These are phyloP conservation scores for Zygotorulaspora florentina DNA, from an alignment of 805 yeast genomes.

Conservation along the genomic window DNA sequence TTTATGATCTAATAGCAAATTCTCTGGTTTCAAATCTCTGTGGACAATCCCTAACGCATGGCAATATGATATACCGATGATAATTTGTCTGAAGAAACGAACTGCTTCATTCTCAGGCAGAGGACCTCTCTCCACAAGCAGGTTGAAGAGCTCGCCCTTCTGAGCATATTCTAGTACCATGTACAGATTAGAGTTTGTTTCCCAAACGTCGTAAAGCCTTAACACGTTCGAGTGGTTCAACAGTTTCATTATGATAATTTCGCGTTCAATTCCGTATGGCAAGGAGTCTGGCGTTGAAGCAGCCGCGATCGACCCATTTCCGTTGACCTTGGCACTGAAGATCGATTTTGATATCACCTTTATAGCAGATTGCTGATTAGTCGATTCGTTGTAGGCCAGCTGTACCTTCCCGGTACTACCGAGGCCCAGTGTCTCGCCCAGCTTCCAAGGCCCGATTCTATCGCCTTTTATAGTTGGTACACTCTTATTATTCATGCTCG, in stretches of 20 bases:
- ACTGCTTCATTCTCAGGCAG: constrained; percentile 88
- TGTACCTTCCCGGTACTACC: constrained; percentile 97
- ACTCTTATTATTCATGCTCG: constrained; percentile 12
- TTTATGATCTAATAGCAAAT: constrained; percentile 71
- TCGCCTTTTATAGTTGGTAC: constrained; percentile 37
- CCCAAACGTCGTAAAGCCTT: constrained; percentile 84
- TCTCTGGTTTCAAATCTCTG: constrained; percentile 82
- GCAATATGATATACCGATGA: constrained; percentile 77
- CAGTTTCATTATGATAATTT: constrained; percentile 79
- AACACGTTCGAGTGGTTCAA: constrained; percentile 74
- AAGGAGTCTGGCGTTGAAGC: constrained; percentile 49
- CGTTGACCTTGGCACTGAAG: constrained; percentile 38
- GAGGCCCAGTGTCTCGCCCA: constrained; percentile 89
- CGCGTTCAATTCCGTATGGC: constrained; percentile 83
- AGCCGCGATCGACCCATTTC: constrained; percentile 33
- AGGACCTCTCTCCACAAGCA: constrained; percentile 82
- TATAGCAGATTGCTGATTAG: constrained; percentile 91
- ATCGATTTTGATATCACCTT: constrained; percentile 89
- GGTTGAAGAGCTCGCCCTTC: constrained; percentile 94
- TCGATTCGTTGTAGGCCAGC: constrained; percentile 77
- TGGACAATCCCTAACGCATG: constrained; percentile 86
- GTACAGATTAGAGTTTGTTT: constrained; percentile 74
- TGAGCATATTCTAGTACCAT: constrained; percentile 92
- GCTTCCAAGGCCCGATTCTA: constrained; percentile 87
- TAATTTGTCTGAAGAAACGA: constrained; percentile 80